phyloP scores from a whole-genome alignment of 2,329 filamentous ascomycete species.

The Cadophora sp. region DNA sequence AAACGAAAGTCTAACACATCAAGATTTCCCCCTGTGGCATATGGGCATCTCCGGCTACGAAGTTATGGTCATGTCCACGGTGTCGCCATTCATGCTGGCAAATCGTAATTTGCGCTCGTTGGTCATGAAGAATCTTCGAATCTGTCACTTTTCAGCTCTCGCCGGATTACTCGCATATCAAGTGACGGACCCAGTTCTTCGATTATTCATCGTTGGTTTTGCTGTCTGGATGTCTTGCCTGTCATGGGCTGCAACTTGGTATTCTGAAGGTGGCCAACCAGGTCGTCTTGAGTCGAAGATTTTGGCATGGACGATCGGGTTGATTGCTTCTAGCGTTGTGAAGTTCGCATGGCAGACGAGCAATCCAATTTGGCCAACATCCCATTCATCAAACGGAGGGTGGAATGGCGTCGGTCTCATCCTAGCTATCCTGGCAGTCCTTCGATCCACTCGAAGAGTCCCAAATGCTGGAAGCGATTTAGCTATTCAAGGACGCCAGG shows the following conservation, averaged over 20 bases:
- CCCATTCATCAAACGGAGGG: slow-evolving; percentile 88
- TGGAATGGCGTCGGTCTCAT: slow-evolving; percentile 86
- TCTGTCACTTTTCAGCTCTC: slow-evolving; percentile 79
- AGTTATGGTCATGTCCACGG: slow-evolving; percentile 81
- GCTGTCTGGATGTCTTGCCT: slow-evolving; percentile 82
- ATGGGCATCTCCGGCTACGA: slow-evolving; percentile 99
- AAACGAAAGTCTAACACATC: slow-evolving; percentile 25
- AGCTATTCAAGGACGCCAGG: slow-evolving; percentile 60
- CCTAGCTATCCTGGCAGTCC: slow-evolving; percentile 76
- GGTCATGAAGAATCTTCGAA: slow-evolving; percentile 71
- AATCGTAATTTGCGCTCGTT: slow-evolving; percentile 72
- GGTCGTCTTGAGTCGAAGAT: slow-evolving; percentile 82
- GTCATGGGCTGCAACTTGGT: slow-evolving; percentile 83
- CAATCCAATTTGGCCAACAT: slow-evolving; percentile 95
- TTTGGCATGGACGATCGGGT: slow-evolving; percentile 79
- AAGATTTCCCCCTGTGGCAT: slow-evolving; percentile 95
- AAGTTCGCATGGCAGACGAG: slow-evolving; percentile 96
- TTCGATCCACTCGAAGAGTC: slow-evolving; percentile 75
- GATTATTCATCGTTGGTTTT: slow-evolving; percentile 83
- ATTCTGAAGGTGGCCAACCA: slow-evolving; percentile 76
- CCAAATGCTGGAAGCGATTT: slow-evolving; percentile 51
- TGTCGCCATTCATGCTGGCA: slow-evolving; percentile 81
- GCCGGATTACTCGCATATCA: slow-evolving; percentile 81
- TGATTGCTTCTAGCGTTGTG: slow-evolving; percentile 83
- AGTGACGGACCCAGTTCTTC: slow-evolving; percentile 72